Evolutionary conservation across 306 rosid genomes (phyloP), one percentile per base, ranked within the genome.

Genomic region (Quillaja saponaria): DNA sequence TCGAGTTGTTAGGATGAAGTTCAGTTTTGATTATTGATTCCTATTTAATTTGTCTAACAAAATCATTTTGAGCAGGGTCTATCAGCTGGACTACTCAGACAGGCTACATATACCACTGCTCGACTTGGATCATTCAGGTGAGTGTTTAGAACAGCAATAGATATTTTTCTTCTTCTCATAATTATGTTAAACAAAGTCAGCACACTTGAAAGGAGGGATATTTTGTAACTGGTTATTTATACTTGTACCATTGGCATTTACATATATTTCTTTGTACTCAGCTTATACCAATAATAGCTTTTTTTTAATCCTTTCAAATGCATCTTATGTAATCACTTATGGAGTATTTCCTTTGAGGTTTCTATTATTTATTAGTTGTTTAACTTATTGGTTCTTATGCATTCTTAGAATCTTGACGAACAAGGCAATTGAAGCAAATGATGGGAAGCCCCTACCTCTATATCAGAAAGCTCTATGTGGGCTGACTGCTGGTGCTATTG

Each of bases 401-500:
- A 9, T 61, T 42, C 15, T 50, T 59, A 92, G 99, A 76, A 82
- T 89, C 17, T 71, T 92, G 89, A 89, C 99, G 16, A 76, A 2
- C 63, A 92, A 92, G 77, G 99, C 99, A 44, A 68, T 87, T 58
- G 97, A 89, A 74, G 99, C 99, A 45, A 92, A 92, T 77, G 99
- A 89, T 19, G 99, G 97, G 63, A 92, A 92, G 95, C 99, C 99
- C 47, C 80, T 92, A 58, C 99, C 99, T 20, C 85, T 92, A 5
- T 92, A 92, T 62, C 99, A 92, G 81, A 92, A 92, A 71, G 99
- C 99, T 63, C 71, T 92, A 34, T 92, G 99, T 80, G 97, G 99
- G 74, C 80, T 92, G 47, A 89, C 99, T 66, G 99, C 99, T 46
- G 99, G 99, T 78, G 99, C 99, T 61, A 92, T 89, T 61, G 99